Evolutionary conservation across 176 grass and related monocot species (phyloP), one percentile per base, ranked within the genome.

Genomic region (Chrysopogon serrulatus): DNA sequence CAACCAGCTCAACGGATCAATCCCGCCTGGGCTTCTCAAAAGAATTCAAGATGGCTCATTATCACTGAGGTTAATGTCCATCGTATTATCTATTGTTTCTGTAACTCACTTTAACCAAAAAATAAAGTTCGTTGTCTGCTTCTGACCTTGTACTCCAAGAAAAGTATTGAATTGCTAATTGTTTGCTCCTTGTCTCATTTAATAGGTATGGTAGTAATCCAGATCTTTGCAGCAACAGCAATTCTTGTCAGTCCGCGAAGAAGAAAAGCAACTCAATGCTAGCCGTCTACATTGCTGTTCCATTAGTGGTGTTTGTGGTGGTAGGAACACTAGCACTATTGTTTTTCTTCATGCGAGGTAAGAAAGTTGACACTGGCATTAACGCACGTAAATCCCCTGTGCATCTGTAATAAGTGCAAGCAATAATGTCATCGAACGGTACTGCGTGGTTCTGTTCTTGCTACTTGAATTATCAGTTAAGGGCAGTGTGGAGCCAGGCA

Each of bases 181-280:
- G 0, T 27, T 77, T 60, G 5, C 16, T 36, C 18, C 6, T 31
- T 39, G 5, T 49, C 19, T 17, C 47, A 49, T 90, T 51, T 65
- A 49, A 11, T 51, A 94, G 89, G 60, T 84, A 87, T 77, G 90
- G 54, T 23, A 42, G 84, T n/a, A 92, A 94, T 83, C 77, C 66
- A 37, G 19, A 83, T 51, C 84, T 94, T 21, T 89, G 89, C 59
- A 82, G 42, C 70, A 59, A 75, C 28, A 78, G 70, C 13, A 57
- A 45, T 73, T 84, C 90, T 31, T 92, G 87, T 45, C 69, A 80
- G 14, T 21, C 47, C 12, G 31, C 65, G 1, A 76, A 79, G 83
- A 84, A 33, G 15, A 92, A 89, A 19, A 92, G 10, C 78, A 90
- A 6, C 47, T 19, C 47, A 49, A 49, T 49, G 47, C 47, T 21